These are phyloP conservation scores for Amanita pseudoporphyria DNA, from an alignment of 768 basidiomycete genomes.

Conservation along the genomic window DNA sequence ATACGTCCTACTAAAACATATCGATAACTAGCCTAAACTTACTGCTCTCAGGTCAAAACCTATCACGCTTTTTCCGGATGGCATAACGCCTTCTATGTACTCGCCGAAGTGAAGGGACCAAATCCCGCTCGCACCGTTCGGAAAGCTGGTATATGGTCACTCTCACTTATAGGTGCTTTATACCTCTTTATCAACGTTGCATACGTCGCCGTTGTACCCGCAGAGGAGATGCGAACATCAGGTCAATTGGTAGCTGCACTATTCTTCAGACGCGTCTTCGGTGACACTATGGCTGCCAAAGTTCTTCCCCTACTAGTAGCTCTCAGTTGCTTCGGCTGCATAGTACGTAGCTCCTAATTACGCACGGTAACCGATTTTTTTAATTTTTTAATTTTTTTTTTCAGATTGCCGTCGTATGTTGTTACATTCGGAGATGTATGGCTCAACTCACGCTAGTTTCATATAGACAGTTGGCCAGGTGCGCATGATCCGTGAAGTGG, in stretches of 20 bases:
- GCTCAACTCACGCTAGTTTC: background rate
- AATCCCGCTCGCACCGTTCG: constrained; percentile 36
- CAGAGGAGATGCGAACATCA: constrained; percentile 23
- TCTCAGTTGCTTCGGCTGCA: constrained; percentile 27
- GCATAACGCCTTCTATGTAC: constrained; percentile 34
- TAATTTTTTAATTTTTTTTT: background rate
- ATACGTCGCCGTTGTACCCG: constrained; percentile 26
- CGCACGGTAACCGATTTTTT: background rate
- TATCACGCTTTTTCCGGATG: constrained; percentile 25
- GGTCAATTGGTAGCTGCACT: constrained; percentile 25
- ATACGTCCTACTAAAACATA: background rate
- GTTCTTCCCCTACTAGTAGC: constrained; percentile 23
- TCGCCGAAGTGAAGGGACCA: constrained; percentile 29
- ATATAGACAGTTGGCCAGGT: constrained; percentile 21
- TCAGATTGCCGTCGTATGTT: constrained; percentile 22
- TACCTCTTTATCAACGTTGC: constrained; percentile 38
- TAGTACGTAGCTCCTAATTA: constrained; percentile 15
- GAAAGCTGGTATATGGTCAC: constrained; percentile 31
- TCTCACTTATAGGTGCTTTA: constrained; percentile 29
- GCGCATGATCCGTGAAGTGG: constrained; percentile 40
- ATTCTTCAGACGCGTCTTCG: constrained; percentile 25
- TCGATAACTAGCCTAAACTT: background rate
- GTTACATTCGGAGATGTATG: background rate
- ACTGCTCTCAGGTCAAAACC: constrained; percentile 21
- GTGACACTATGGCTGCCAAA: constrained; percentile 16